Conservation (phyloP, 176 grass and related monocot genomes). For the Oryza meyeriana region DNA sequence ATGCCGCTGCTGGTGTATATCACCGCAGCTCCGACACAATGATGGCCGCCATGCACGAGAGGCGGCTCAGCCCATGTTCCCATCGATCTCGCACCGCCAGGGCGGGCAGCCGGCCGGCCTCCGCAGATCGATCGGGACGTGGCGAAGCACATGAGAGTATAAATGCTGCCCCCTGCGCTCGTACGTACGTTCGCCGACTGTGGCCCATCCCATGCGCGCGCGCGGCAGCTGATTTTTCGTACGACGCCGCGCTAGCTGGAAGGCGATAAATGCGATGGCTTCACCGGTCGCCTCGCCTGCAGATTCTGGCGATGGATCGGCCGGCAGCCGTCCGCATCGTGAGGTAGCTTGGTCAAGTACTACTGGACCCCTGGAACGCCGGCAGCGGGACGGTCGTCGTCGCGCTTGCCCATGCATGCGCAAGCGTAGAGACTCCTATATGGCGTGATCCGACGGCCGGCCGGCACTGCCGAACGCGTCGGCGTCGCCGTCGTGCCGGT, state of each 20-base stretch:
- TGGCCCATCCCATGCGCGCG: not conserved
- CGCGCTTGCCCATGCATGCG: too few species aligned
- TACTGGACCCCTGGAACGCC: not conserved
- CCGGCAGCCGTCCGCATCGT: not conserved
- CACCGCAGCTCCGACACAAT: slow-evolving; percentile 32
- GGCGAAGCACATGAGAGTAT: slow-evolving; percentile 33
- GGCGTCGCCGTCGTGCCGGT: not conserved
- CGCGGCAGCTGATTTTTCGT: not conserved
- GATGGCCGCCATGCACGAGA: slow-evolving; percentile 20
- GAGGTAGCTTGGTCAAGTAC: not conserved
- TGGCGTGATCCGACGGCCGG: too few species aligned
- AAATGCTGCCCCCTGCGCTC: slow-evolving; percentile 2
- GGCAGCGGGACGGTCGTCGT: too few species aligned
- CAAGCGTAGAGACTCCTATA: too few species aligned
- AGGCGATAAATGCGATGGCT: not conserved
- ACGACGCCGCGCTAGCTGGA: not conserved
- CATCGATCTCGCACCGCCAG: not conserved
- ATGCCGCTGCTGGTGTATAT: not conserved
- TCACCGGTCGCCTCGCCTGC: not conserved
- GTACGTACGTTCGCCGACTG: not conserved
- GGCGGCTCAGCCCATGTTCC: not conserved
- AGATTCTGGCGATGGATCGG: not conserved
- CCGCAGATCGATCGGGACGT: slow-evolving; percentile 4
- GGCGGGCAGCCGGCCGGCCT: too few species aligned
- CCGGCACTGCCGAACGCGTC: too few species aligned